These are phyloP conservation scores for Andrographis paniculata DNA, from an alignment of 305 asterid genomes.

Conservation along the genomic window DNA sequence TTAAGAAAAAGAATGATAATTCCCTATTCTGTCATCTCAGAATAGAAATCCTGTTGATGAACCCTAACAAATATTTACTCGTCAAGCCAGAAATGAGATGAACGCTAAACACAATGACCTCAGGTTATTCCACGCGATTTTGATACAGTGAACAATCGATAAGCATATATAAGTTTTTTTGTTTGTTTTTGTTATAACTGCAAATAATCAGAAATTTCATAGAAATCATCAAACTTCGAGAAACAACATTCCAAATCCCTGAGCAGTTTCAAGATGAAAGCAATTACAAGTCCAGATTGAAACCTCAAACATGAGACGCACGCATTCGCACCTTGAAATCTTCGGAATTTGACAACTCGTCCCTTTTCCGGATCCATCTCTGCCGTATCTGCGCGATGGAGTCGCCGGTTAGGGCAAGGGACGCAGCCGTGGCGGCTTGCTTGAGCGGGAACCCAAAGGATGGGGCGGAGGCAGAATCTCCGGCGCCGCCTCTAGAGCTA, in stretches of 20 bases:
- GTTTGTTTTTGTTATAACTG: neutral
- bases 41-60: too few species aligned
- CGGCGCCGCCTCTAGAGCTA: slow-evolving; percentile 27
- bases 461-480: slow-evolving; percentile 27
- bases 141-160: too few species aligned
- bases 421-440: slow-evolving; percentile 60
- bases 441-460: slow-evolving; percentile 42
- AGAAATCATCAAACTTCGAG: neutral
- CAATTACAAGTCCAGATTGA: neutral
- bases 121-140: too few species aligned
- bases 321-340: slow-evolving; percentile 26
- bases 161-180: neutral
- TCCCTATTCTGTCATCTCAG: too few species aligned
- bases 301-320: neutral
- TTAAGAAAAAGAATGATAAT: too few species aligned
- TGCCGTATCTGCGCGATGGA: slow-evolving; percentile 65
- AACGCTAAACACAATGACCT: too few species aligned
- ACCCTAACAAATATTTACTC: too few species aligned
- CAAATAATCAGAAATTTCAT: too few species aligned
- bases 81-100: too few species aligned
- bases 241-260: neutral
- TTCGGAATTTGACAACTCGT: slow-evolving; percentile 17
- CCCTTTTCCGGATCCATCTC: slow-evolving; percentile 41
- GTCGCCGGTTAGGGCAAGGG: slow-evolving; percentile 66
- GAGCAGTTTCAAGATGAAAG: neutral